Conservation (phyloP, 2,329 filamentous ascomycete genomes). For the Pseudomassariella vexata region DNA sequence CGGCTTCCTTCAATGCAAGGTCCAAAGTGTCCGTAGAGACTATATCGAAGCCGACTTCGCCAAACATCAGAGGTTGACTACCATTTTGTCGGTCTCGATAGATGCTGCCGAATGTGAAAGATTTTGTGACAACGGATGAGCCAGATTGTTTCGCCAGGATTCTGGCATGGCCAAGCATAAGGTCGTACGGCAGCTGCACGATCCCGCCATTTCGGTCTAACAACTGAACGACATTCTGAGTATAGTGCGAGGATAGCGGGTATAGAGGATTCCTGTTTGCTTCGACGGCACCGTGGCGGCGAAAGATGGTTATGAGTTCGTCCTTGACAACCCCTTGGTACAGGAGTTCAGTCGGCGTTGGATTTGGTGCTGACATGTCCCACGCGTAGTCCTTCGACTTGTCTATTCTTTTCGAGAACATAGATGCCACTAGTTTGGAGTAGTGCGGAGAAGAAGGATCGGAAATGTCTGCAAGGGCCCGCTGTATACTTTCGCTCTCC, state of each 20-base stretch:
- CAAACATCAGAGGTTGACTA: slow-evolving; percentile 74
- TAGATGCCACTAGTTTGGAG: slow-evolving; percentile 77
- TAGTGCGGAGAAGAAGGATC: slow-evolving; percentile 85
- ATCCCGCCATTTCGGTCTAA: slow-evolving; percentile 81
- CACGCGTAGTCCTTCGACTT: slow-evolving; percentile 77
- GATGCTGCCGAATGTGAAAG: slow-evolving; percentile 82
- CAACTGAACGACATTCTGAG: slow-evolving; percentile 69
- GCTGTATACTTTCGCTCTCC: slow-evolving; percentile 84
- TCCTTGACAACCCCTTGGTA: slow-evolving; percentile 70
- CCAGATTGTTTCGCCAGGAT: slow-evolving; percentile 66
- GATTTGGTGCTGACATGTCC: slow-evolving; percentile 59
- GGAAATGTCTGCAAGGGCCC: slow-evolving; percentile 73
- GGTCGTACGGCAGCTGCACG: slow-evolving; percentile 87
- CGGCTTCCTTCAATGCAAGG: slow-evolving; percentile 83
- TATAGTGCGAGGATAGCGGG: slow-evolving; percentile 75
- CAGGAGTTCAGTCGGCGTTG: slow-evolving; percentile 56
- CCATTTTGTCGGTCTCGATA: slow-evolving; percentile 75
- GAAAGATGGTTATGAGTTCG: slow-evolving; percentile 71
- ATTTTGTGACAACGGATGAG: slow-evolving; percentile 62
- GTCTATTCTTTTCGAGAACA: slow-evolving; percentile 72
- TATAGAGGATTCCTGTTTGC: slow-evolving; percentile 69
- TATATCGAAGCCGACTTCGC: slow-evolving; percentile 95
- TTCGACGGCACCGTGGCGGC: slow-evolving; percentile 84
- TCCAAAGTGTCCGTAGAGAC: slow-evolving; percentile 78
- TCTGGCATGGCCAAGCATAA: slow-evolving; percentile 83